Conservation (phyloP, 768 basidiomycete genomes). For the Tricholoma sp. region DNA sequence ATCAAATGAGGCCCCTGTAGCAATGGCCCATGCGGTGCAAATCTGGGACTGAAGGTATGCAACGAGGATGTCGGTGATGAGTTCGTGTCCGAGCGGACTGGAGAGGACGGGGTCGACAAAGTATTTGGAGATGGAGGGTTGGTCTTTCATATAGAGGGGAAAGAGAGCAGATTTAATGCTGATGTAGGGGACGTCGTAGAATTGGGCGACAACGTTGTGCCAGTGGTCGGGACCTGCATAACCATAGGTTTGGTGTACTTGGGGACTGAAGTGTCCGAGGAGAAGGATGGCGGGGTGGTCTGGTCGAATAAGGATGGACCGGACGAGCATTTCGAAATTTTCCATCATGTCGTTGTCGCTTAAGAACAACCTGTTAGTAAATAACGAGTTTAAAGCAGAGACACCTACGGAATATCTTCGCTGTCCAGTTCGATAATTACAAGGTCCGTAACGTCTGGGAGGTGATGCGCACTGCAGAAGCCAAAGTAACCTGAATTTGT, state of each 20-base stretch:
- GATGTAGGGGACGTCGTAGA: constrained; percentile 95
- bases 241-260: constrained; percentile 71
- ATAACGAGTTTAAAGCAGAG: not conserved
- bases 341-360: constrained; percentile 71
- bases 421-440: constrained; percentile 94
- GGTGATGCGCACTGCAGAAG: constrained; percentile 88
- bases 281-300: constrained; percentile 90
- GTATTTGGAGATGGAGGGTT: constrained; percentile 60
- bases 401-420: constrained; percentile 78
- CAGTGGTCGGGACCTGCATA: constrained; percentile 88
- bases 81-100: constrained; percentile 71
- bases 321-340: constrained; percentile 88
- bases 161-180: constrained; percentile 82
- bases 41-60: constrained; percentile 89
- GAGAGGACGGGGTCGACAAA: constrained; percentile 83
- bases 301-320: constrained; percentile 84
- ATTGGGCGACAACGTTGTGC: constrained; percentile 89
- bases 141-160: constrained; percentile 73
- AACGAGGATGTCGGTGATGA: constrained; percentile 87
- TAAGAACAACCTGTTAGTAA: constrained; percentile 5
- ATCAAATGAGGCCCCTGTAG: constrained; percentile 62
- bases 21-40: constrained; percentile 79
- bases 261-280: constrained; percentile 93
- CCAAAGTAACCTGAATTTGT: constrained; percentile 94
- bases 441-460: constrained; percentile 91